Base-by-base conservation (phyloP, 768 basidiomycete species). In the Amanita muscaria region DNA sequence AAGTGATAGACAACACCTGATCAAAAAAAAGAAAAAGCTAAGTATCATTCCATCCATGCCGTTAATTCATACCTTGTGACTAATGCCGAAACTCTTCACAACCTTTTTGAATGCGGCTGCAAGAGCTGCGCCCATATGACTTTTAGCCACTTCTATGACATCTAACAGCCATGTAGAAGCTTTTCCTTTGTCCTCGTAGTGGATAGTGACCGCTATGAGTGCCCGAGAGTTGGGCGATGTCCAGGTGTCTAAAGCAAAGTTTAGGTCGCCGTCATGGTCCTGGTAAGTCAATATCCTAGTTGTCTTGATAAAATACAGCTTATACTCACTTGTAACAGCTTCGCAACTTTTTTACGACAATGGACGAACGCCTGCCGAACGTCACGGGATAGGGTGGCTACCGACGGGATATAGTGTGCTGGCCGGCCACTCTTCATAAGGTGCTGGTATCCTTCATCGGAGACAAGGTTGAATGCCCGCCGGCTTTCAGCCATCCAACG, bases 221-320 rank as follows among this genome's bases (percentile, higher is more conserved):
- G 49, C 49, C 12, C 39, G 16, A 33, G 42, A 48, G 36, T 49
- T 52, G 8, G 44, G 51, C 9, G 39, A 52, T 9, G 49, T 52
- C 51, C 51, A 52, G 10, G 31, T 42, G 37, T 53, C 51, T 2
- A 40, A 14, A 19, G 12, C 37, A 11, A 39, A 12, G 12, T 25
- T 12, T 12, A 39, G 14, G n/a, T 16, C 21, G n/a, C 37, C 37
- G n/a, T 19, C 14, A 14, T 21, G 37, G 12, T 12, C 37, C 37
- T 25, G 32, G 16, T n/a, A n/a, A n/a, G n/a, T n/a, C n/a, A n/a
- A n/a, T n/a, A n/a, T n/a, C n/a, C n/a, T n/a, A n/a, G n/a, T n/a
- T n/a, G n/a, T n/a, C n/a, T n/a, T n/a, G n/a, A n/a, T n/a, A n/a
- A n/a, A n/a, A n/a, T n/a, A n/a, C n/a, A n/a, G n/a, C n/a, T 14